These are phyloP conservation scores for Colletotrichum echinochloae DNA, from an alignment of 2,329 filamentous ascomycete genomes.

Conservation along the genomic window DNA sequence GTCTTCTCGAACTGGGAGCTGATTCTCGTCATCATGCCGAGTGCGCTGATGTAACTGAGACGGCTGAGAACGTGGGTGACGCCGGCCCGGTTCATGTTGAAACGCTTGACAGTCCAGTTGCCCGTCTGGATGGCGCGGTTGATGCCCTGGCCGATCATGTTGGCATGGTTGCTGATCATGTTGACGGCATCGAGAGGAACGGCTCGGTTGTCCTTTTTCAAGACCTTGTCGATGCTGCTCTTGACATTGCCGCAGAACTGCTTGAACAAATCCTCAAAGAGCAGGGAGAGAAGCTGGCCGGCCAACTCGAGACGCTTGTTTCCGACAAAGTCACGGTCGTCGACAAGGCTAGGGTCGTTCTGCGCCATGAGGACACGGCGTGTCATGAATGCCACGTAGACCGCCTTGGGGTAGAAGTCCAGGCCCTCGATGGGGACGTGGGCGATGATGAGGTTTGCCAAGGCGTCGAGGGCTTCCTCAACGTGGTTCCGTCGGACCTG, in stretches of 20 bases:
- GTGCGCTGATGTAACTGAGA: constrained; percentile 93
- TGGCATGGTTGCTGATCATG: constrained; percentile 85
- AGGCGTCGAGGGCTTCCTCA: constrained; percentile 91
- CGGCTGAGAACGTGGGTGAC: constrained; percentile 96
- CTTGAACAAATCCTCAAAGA: constrained; percentile 99
- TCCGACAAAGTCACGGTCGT: constrained; percentile 97
- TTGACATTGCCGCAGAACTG: constrained; percentile 91
- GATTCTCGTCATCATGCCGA: constrained; percentile 99
- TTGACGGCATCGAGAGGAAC: constrained; percentile 88
- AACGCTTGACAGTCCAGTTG: constrained; percentile 98
- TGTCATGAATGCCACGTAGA: constrained; percentile 97
- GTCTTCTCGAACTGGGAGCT: constrained; percentile 99
- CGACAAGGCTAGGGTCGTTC: constrained; percentile 88
- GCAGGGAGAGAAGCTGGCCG: constrained; percentile 89
- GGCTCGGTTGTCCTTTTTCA: constrained; percentile 93
- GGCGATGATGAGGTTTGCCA: constrained; percentile 92
- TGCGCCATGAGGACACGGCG: constrained; percentile 95
- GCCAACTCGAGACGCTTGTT: constrained; percentile 97
- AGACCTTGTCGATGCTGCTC: constrained; percentile 91
- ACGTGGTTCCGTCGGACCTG: constrained; percentile 80
- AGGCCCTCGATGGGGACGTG: constrained; percentile 92
- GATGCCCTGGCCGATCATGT: constrained; percentile 91
- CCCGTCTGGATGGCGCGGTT: constrained; percentile 97
- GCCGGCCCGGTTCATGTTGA: constrained; percentile 97
- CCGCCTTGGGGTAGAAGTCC: constrained; percentile 96